Percentiles rank a stretch among this genome's conserved stretches.
These are phyloP conservation scores for Chlorociboria aeruginascens DNA, from an alignment of 495 filamentous ascomycete genomes.

Conservation along the genomic window DNA sequence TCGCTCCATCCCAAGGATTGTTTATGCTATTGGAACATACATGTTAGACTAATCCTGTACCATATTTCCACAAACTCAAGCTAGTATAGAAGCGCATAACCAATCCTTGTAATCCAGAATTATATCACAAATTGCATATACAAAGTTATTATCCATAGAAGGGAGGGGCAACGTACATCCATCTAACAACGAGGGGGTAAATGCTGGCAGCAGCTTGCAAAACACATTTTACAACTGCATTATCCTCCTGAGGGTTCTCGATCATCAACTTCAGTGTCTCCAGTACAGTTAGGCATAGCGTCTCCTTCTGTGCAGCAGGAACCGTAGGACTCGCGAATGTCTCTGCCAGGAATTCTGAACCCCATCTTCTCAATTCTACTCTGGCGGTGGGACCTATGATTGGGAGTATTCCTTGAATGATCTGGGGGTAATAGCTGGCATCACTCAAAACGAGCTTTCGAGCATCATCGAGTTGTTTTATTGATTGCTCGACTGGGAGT, in stretches of 20 bases:
- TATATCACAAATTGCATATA: neutral
- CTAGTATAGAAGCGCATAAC: neutral
- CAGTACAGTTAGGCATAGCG: conserved; percentile 57
- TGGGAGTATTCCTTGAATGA: conserved; percentile 79
- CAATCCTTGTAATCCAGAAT: too few relatives aligned
- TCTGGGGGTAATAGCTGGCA: conserved; percentile 71
- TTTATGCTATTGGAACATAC: conserved; percentile 49
- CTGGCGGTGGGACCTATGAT: conserved; percentile 66
- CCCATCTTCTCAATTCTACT: conserved; percentile 86
- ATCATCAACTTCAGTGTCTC: conserved; percentile 63
- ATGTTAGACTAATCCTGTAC: conserved; percentile 12
- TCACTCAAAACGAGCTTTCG: conserved; percentile 80
- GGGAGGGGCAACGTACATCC: conserved; percentile 60
- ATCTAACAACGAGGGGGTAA: conserved; percentile 81
- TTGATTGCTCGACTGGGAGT: conserved; percentile 54
- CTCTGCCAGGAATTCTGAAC: conserved; percentile 90
- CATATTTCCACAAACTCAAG: neutral
- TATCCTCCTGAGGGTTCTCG: conserved; percentile 61
- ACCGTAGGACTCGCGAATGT: conserved; percentile 82
- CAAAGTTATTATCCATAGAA: neutral
- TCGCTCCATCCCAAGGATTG: conserved; percentile 62
- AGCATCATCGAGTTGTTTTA: conserved; percentile 75
- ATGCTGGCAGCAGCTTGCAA: conserved; percentile 80
- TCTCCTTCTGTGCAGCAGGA: conserved; percentile 59
- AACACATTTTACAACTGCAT: conserved; percentile 63